Base-by-base conservation (phyloP, 495 filamentous ascomycete genomes). In the Aspergillus cristatus region DNA sequence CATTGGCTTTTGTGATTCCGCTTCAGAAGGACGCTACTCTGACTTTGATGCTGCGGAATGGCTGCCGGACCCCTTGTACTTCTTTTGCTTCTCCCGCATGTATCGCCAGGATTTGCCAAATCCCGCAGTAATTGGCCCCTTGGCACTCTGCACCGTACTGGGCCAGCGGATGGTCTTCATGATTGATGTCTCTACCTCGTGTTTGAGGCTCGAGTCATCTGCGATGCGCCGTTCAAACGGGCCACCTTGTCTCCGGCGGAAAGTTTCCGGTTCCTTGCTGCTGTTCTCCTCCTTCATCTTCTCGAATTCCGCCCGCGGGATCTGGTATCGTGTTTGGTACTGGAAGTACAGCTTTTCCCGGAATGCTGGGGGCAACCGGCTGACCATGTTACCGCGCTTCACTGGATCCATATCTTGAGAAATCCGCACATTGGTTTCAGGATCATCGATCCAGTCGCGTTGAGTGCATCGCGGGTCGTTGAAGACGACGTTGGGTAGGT, bases 351-450 rank as follows among this genome's bases (percentile, higher is more conserved):
- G 58, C 46, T 86, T 88, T 33, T 84, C 71, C 11, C 91, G 74
- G 72, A 98, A 97, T 1, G 79, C 67, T 40, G 84, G 87, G 0
- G 91, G 93, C 10, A 98, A 66, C 16, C 91, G 81, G 8, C 93
- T 78, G 7, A 98, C 89, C 84, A 97, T 97, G 54, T 98, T 97
- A 14, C 84, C 88, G 30, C 91, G 77, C 51, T 80, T 86, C 31
- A 84, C 58, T 0, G 86, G 86, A 47, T 94, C 84, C 84, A 94
- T 89, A 53, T 97, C 89, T 54, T 98, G 91, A 17, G 57, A 68
- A 29, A 98, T 64, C 14, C 62, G 68, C 17, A 76, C 56, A 42
- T 82, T 75, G 29, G 65, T 60, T 6, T 74, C 64, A 0, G 75
- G 69, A 51, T 84, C 79, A 43, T 75, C 63, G 15, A 79, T 67